Percentiles rank a stretch among this genome's conserved stretches.
phyloP scores from a whole-genome alignment of 2,329 filamentous ascomycete species.

The Chaetoscypha palmicola region DNA sequence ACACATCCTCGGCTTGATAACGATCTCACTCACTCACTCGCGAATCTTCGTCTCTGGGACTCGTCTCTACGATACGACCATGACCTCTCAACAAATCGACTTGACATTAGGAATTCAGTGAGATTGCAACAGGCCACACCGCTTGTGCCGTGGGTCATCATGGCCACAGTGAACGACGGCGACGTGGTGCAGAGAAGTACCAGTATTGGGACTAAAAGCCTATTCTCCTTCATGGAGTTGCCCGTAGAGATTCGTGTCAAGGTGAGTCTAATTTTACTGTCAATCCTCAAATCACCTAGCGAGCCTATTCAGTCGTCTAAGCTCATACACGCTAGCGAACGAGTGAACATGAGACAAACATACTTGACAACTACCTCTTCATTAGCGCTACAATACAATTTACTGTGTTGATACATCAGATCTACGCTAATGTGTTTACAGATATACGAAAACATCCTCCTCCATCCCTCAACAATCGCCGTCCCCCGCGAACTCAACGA shows the following conservation, averaged over 20 bases:
- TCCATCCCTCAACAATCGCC: conserved; percentile 11
- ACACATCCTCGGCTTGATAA: too few relatives aligned
- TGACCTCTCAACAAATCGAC: too few relatives aligned
- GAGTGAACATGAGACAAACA: background rate
- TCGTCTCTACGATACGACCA: too few relatives aligned
- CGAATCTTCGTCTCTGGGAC: too few relatives aligned
- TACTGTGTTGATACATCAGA: background rate
- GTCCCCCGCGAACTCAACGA: conserved; percentile 4
- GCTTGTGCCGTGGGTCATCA: too few relatives aligned
- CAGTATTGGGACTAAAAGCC: conserved; percentile 14
- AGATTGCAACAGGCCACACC: too few relatives aligned
- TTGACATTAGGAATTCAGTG: too few relatives aligned
- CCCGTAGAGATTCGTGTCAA: conserved; percentile 29
- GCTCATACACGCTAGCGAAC: background rate
- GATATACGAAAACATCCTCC: conserved; percentile 20
- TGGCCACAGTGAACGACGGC: background rate
- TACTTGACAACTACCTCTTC: background rate
- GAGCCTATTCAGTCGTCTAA: background rate
- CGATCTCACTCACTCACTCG: too few relatives aligned
- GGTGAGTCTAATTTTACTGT: conserved; percentile 16
- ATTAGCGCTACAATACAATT: background rate
- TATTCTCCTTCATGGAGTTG: conserved; percentile 25
- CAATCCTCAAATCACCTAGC: background rate
- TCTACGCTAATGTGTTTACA: conserved; percentile 1
- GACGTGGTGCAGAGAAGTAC: background rate